phyloP scores from a whole-genome alignment of 2,329 filamentous ascomycete species.

The Colletotrichum tanaceti region DNA sequence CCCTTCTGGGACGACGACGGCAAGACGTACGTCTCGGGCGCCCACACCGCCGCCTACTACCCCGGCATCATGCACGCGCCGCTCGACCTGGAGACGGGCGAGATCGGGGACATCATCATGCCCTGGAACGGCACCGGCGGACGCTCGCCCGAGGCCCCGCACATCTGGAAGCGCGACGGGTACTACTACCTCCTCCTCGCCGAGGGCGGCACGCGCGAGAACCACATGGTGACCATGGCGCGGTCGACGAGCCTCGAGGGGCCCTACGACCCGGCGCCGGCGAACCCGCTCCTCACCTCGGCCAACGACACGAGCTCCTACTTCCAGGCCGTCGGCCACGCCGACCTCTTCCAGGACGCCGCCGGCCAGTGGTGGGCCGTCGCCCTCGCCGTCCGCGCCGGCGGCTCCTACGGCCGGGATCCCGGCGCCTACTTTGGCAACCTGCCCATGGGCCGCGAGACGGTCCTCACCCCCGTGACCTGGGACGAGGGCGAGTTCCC shows the following conservation, averaged over 20 bases:
- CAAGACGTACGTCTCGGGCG: slow-evolving; percentile 60
- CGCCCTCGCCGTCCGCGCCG: slow-evolving; percentile 54
- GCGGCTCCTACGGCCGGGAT: slow-evolving; percentile 46
- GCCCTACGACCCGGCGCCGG: slow-evolving; percentile 56
- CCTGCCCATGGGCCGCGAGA: slow-evolving; percentile 58
- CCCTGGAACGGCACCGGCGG: slow-evolving; percentile 62
- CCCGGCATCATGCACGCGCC: slow-evolving; percentile 54
- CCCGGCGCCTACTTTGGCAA: slow-evolving; percentile 48
- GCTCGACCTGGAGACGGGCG: slow-evolving; percentile 55
- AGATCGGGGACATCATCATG: slow-evolving; percentile 50
- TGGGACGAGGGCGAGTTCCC: slow-evolving; percentile 53
- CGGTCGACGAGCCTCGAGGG: slow-evolving; percentile 55
- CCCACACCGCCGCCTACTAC: slow-evolving; percentile 44
- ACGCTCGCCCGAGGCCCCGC: slow-evolving; percentile 62
- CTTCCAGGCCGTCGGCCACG: slow-evolving; percentile 67
- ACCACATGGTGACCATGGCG: slow-evolving; percentile 62
- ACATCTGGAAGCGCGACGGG: slow-evolving; percentile 62
- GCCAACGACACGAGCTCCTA: slow-evolving; percentile 57
- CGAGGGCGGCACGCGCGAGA: slow-evolving; percentile 62
- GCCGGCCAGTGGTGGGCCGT: slow-evolving; percentile 56
- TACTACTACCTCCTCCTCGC: slow-evolving; percentile 66
- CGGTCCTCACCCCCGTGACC: slow-evolving; percentile 53
- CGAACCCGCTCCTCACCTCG: slow-evolving; percentile 59
- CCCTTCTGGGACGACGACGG: slow-evolving; percentile 69
- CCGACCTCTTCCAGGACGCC: slow-evolving; percentile 66